phyloP scores from a whole-genome alignment of 2,329 filamentous ascomycete species.

The Ophiostoma novo-ulmi region DNA sequence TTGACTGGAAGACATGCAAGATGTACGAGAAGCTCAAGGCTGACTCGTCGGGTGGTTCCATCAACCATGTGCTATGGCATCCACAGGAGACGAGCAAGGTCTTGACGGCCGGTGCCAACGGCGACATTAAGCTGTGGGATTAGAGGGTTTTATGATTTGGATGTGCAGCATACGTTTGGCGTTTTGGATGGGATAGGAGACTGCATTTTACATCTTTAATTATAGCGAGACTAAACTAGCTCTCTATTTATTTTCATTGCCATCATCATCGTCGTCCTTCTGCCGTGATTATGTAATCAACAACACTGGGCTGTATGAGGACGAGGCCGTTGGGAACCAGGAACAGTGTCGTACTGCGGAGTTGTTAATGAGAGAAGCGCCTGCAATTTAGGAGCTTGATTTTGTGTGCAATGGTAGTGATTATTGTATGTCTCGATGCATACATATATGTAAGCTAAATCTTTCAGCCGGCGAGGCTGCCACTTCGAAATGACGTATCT shows the following conservation, averaged over 20 bases:
- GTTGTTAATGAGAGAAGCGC: neutral
- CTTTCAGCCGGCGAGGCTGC: neutral
- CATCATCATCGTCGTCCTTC: neutral
- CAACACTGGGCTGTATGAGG: neutral
- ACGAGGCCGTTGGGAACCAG: neutral
- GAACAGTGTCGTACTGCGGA: neutral
- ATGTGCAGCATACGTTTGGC: neutral
- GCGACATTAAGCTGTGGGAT: constrained; percentile 90
- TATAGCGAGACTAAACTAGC: neutral
- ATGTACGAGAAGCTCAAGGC: constrained; percentile 96
- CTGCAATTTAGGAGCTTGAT: neutral
- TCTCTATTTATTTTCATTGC: neutral
- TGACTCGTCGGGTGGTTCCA: constrained; percentile 70
- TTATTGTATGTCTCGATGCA: neutral
- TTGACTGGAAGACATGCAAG: constrained; percentile 99
- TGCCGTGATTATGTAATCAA: neutral
- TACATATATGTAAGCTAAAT: neutral
- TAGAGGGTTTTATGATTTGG: constrained; percentile 38
- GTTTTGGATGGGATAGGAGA: neutral
- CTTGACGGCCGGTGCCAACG: constrained; percentile 82
- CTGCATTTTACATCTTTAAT: neutral
- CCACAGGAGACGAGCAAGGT: constrained; percentile 97
- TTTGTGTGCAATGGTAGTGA: neutral
- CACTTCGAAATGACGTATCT: constrained; percentile 3
- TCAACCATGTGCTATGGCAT: constrained; percentile 91